Evolutionary conservation across 1,284 basidiomycete species (phyloP).

Genomic region (Pseudozyma flocculosa): DNA sequence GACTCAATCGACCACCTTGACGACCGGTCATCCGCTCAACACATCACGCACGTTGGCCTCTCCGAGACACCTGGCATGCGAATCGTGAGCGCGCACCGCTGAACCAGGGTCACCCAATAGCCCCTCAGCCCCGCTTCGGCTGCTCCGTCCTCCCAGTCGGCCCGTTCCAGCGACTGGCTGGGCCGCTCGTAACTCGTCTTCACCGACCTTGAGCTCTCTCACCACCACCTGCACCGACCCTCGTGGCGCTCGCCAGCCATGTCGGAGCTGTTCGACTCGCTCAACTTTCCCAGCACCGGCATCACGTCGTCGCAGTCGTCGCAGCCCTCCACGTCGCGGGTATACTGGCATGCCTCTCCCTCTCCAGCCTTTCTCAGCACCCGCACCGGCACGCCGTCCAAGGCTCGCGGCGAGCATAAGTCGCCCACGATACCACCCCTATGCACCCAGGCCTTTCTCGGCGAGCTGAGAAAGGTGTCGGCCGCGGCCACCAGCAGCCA

Average conservation of each 20-base stretch:
- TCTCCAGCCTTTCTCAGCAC: conserved; percentile 26
- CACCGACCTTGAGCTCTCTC: too few relatives aligned
- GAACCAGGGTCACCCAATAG: too few relatives aligned
- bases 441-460: conserved; percentile 35
- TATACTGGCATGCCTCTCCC: conserved; percentile 37
- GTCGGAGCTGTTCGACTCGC: conserved; percentile 40
- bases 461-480: conserved; percentile 29
- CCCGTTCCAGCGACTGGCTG: too few relatives aligned
- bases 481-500: conserved; percentile 7
- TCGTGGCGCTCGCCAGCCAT: conserved; percentile 4
- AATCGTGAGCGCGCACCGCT: too few relatives aligned
- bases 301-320: conserved; percentile 32
- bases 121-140: too few relatives aligned
- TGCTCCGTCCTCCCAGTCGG: too few relatives aligned
- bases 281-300: conserved; percentile 22
- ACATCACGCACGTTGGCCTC: too few relatives aligned
- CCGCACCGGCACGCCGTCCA: conserved; percentile 17
- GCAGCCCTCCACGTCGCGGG: conserved; percentile 30
- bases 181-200: not conserved
- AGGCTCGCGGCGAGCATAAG: conserved; percentile 13
- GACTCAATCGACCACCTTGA: too few relatives aligned
- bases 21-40: too few relatives aligned
- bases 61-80: too few relatives aligned
- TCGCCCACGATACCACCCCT: conserved; percentile 23
- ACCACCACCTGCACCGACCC: not conserved